These are phyloP conservation scores for Oxyria digyna DNA, from an alignment of 148 eudicot species.

Conservation along the genomic window DNA sequence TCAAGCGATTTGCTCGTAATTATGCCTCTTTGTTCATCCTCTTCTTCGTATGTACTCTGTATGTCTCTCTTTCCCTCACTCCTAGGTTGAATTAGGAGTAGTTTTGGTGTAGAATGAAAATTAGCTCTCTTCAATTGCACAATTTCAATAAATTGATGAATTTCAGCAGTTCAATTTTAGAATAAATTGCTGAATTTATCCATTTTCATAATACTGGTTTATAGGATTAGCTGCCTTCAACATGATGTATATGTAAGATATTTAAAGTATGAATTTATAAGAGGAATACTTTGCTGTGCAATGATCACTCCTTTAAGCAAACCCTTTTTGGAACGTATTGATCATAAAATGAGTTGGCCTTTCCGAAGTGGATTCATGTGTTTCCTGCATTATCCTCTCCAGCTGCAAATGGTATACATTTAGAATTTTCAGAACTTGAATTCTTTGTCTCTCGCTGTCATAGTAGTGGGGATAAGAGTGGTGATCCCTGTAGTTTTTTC, in stretches of 20 bases:
- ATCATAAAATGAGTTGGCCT: neutral
- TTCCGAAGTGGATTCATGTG: neutral
- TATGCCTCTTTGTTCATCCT: slow-evolving; percentile 49
- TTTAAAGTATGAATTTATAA: neutral
- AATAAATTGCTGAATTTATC: neutral
- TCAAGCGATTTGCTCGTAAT: slow-evolving; percentile 71
- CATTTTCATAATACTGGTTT: neutral
- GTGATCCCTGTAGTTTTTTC: neutral
- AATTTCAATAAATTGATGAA: neutral
- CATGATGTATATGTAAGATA: neutral
- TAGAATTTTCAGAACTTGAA: neutral
- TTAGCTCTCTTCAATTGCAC: neutral
- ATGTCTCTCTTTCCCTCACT: slow-evolving; percentile 13
- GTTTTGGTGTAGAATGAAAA: neutral
- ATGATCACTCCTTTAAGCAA: neutral
- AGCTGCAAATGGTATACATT: neutral
- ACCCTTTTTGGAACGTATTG: neutral
- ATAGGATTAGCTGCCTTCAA: neutral
- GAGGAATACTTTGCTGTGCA: neutral
- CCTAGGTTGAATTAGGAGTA: neutral
- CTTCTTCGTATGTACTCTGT: slow-evolving; percentile 77
- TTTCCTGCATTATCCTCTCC: neutral
- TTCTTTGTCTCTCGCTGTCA: neutral
- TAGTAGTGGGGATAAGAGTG: neutral
- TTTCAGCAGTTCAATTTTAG: neutral